Evolutionary conservation across 257 asterid species (phyloP).

Genomic region (Forsythia viridissima): DNA sequence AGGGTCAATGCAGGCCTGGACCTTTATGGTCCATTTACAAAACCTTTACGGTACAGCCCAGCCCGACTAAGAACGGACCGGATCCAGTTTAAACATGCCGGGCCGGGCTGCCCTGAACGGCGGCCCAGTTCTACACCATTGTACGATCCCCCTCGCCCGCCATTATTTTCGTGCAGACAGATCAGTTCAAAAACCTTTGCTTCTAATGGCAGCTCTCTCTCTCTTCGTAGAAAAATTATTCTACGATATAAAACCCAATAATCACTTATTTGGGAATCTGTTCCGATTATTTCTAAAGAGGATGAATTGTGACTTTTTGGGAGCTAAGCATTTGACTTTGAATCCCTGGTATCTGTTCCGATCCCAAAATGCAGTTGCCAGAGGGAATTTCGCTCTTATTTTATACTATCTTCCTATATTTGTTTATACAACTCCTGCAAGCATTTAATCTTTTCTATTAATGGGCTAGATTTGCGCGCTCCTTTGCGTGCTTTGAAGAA

Average conservation of each 20-base stretch:
- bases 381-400: neutral
- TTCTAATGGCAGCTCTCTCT: constrained; percentile 13
- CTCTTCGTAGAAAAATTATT: neutral
- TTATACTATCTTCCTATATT: neutral
- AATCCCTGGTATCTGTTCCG: neutral
- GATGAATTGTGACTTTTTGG: neutral
- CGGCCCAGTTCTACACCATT: too few relatives aligned
- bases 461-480: constrained; percentile 15
- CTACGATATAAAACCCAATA: neutral
- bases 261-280: neutral
- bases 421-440: neutral
- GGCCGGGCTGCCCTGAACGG: too few relatives aligned
- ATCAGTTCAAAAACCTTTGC: neutral
- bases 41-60: too few relatives aligned
- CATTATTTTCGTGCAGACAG: neutral
- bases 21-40: too few relatives aligned
- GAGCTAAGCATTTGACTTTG: neutral
- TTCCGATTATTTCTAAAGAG: neutral
- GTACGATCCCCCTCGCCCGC: neutral
- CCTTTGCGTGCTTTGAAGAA: constrained; percentile 40
- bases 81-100: too few relatives aligned
- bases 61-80: too few relatives aligned
- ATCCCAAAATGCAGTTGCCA: neutral
- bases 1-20: too few relatives aligned
- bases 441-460: neutral